Evolutionary conservation across 139 green algal species (phyloP).

Genomic region (Edaphochlamys debaryana): DNA sequence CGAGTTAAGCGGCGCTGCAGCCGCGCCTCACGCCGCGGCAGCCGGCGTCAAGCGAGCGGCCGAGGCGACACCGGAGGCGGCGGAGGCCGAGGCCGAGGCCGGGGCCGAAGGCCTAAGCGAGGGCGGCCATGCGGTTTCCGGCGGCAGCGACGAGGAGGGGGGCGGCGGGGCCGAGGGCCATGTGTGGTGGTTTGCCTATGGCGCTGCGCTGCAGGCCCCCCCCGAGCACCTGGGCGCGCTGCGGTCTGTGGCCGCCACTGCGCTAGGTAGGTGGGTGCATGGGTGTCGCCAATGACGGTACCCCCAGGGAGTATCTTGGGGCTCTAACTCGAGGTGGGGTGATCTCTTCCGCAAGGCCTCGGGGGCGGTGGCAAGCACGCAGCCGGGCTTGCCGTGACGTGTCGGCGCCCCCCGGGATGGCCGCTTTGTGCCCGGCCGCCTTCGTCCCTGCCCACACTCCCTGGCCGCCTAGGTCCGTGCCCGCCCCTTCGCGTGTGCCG

Average conservation of each 20-base stretch:
- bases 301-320: too few relatives aligned
- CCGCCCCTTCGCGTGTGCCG: too few relatives aligned
- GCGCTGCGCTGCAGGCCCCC: conserved; percentile 32
- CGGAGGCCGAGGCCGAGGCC: background rate
- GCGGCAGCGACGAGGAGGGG: background rate
- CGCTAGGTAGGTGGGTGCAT: background rate
- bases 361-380: too few relatives aligned
- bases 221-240: background rate
- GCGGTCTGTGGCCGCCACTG: background rate
- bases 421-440: background rate
- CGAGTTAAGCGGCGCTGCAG: background rate
- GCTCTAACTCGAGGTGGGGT: too few relatives aligned
- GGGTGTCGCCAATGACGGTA: too few relatives aligned
- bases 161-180: background rate
- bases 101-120: background rate
- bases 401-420: too few relatives aligned
- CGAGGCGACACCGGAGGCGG: background rate
- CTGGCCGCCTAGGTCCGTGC: background rate
- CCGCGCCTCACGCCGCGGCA: too few relatives aligned
- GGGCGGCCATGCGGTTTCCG: background rate
- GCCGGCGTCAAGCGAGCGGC: background rate
- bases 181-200: conserved; percentile 74
- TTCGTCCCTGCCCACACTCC: background rate
- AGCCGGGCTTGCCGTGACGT: too few relatives aligned
- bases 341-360: too few relatives aligned